These are phyloP conservation scores for Lepidium africanum DNA, from an alignment of 345 rosid species.

Conservation along the genomic window DNA sequence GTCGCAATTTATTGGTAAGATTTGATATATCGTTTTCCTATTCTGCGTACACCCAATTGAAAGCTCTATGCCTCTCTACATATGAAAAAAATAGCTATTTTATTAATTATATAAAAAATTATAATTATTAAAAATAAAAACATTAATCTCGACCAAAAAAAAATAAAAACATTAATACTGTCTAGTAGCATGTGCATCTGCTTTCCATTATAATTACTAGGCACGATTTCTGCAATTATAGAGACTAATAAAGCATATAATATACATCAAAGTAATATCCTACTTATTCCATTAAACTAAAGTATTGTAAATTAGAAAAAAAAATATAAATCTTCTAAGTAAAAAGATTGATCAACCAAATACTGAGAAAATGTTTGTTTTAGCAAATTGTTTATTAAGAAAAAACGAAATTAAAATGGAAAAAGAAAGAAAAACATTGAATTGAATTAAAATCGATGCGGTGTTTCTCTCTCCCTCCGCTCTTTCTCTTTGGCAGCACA, in stretches of 20 bases:
- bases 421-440: not conserved
- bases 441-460: slow-evolving; percentile 14
- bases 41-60: slow-evolving; percentile 7
- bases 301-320: not conserved
- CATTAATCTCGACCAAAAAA: not conserved
- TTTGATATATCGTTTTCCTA: slow-evolving; percentile 24
- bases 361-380: not conserved
- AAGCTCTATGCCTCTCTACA: slow-evolving; percentile 25
- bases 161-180: slow-evolving; percentile 2
- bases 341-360: not conserved
- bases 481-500: slow-evolving; percentile 3
- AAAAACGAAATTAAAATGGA: not conserved
- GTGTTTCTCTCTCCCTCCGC: not conserved
- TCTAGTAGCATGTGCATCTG: slow-evolving; percentile 30
- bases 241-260: slow-evolving; percentile 14
- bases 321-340: not conserved
- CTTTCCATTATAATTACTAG: slow-evolving; percentile 19
- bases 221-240: slow-evolving; percentile 27
- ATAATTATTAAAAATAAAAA: not conserved
- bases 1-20: slow-evolving; percentile 20
- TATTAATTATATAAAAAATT: not conserved
- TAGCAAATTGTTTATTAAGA: not conserved
- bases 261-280: slow-evolving; percentile 8
- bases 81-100: slow-evolving; percentile 12
- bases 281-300: slow-evolving; percentile 5